Percentiles rank a stretch among this genome's conserved stretches.
Evolutionary conservation across 768 basidiomycete species (phyloP).

Genomic region (Tylopilus rubrobrunneus): DNA sequence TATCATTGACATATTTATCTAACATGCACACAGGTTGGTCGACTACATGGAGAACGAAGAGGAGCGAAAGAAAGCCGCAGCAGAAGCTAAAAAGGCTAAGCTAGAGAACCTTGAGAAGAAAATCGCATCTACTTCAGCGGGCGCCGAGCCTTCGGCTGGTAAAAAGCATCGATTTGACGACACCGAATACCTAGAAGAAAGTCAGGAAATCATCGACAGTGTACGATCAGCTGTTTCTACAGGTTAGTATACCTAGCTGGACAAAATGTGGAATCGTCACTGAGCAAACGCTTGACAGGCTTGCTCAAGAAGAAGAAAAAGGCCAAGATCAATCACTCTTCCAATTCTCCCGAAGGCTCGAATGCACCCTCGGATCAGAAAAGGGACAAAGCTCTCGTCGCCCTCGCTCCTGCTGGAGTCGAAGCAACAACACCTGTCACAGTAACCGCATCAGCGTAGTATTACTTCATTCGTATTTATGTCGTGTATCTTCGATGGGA

Average conservation of each 20-base stretch:
- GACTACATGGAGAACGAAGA: constrained; percentile 85
- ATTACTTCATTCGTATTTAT: not conserved
- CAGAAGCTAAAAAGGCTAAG: constrained; percentile 76
- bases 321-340: constrained; percentile 39
- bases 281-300: constrained; percentile 40
- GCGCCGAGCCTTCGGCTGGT: constrained; percentile 52
- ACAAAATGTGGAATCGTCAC: not conserved
- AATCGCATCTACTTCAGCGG: constrained; percentile 41
- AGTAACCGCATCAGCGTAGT: constrained; percentile 17
- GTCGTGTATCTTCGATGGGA: not conserved
- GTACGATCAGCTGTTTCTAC: constrained; percentile 88
- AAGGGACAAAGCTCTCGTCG: not conserved
- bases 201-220: constrained; percentile 82
- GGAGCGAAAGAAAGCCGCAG: constrained; percentile 70
- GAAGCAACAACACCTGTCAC: constrained; percentile 2
- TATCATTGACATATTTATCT: not conserved
- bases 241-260: constrained; percentile 44
- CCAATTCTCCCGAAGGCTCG: constrained; percentile 20
- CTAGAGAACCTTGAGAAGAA: constrained; percentile 79
- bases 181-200: constrained; percentile 88
- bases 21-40: constrained; percentile 52
- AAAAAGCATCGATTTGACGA: constrained; percentile 92
- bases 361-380: constrained; percentile 10
- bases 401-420: not conserved
- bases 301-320: constrained; percentile 77